Evolutionary conservation across 495 filamentous ascomycete genomes (phyloP).

Genomic region (Xanthoparmelia taractica): DNA sequence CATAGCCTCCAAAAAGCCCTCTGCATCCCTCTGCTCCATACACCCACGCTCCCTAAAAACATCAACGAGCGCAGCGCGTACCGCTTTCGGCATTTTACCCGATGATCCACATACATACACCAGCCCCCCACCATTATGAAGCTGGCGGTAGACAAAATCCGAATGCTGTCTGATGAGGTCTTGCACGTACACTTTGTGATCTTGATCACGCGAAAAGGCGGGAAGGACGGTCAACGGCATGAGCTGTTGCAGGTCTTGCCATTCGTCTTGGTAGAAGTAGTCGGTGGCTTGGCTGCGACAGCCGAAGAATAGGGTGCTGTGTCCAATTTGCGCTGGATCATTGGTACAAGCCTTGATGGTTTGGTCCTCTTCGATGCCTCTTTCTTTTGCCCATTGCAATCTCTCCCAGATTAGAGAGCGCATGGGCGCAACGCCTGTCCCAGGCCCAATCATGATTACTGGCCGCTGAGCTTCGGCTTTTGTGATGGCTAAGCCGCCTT

Average conservation of each 20-base stretch:
- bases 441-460: slow-evolving; percentile 74
- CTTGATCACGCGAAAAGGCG: slow-evolving; percentile 77
- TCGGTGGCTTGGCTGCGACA: slow-evolving; percentile 65
- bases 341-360: slow-evolving; percentile 27
- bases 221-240: slow-evolving; percentile 52
- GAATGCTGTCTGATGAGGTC: slow-evolving; percentile 62
- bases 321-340: slow-evolving; percentile 25
- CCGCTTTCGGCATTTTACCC: slow-evolving; percentile 81
- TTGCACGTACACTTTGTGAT: slow-evolving; percentile 82
- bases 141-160: slow-evolving; percentile 46
- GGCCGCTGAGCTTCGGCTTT: slow-evolving; percentile 45
- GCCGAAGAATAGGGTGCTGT: slow-evolving; percentile 63
- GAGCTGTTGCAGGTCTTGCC: slow-evolving; percentile 35
- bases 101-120: slow-evolving; percentile 79
- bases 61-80: slow-evolving; percentile 71
- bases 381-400: slow-evolving; percentile 25
- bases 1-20: slow-evolving; percentile 51
- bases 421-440: slow-evolving; percentile 87
- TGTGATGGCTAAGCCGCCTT: slow-evolving; percentile 43
- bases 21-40: slow-evolving; percentile 43
- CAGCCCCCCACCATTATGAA: slow-evolving; percentile 47
- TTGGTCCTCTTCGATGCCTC: slow-evolving; percentile 29
- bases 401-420: slow-evolving; percentile 71
- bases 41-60: slow-evolving; percentile 46
- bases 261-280: slow-evolving; percentile 74